phyloP scores from a whole-genome alignment of 164 flowering plant genomes.

The Brasenia schreberi region DNA sequence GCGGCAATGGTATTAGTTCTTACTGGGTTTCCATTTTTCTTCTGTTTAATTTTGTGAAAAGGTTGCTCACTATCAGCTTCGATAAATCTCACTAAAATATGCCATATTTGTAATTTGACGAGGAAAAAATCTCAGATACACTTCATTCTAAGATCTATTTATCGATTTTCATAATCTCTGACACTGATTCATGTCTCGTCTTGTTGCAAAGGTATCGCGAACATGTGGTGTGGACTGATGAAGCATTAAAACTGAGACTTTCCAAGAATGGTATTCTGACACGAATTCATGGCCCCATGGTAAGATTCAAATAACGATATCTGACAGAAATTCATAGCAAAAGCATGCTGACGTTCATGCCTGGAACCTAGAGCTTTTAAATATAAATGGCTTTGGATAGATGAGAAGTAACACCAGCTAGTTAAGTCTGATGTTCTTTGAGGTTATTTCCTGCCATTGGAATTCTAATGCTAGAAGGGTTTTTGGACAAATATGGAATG shows the following conservation, averaged over 20 bases:
- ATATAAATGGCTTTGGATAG: too few relatives aligned
- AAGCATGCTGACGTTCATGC: too few relatives aligned
- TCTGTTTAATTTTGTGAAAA: neutral
- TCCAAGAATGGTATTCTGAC: slow-evolving; percentile 78
- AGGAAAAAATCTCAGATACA: neutral
- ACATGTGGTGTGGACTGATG: slow-evolving; percentile 82
- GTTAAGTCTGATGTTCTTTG: too few relatives aligned
- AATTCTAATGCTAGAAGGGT: neutral
- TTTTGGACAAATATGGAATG: too few relatives aligned
- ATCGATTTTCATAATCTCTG: neutral
- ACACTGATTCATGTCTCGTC: neutral
- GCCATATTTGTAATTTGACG: neutral
- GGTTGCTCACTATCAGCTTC: neutral
- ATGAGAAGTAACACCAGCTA: too few relatives aligned
- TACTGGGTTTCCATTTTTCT: neutral
- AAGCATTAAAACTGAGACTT: slow-evolving; percentile 45
- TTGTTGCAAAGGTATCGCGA: slow-evolving; percentile 55
- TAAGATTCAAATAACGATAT: slow-evolving; percentile 7
- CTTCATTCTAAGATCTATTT: neutral
- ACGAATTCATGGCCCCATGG: slow-evolving; percentile 92
- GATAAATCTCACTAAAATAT: too few relatives aligned
- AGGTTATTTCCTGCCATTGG: neutral
- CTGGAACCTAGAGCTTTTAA: too few relatives aligned
- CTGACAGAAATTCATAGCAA: too few relatives aligned
- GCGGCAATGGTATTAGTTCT: slow-evolving; percentile 35